Percentiles rank a stretch among this genome's conserved stretches.
These are phyloP conservation scores for Rhodotorula mucilaginosa DNA, from an alignment of 1,284 basidiomycete genomes.

Conservation along the genomic window DNA sequence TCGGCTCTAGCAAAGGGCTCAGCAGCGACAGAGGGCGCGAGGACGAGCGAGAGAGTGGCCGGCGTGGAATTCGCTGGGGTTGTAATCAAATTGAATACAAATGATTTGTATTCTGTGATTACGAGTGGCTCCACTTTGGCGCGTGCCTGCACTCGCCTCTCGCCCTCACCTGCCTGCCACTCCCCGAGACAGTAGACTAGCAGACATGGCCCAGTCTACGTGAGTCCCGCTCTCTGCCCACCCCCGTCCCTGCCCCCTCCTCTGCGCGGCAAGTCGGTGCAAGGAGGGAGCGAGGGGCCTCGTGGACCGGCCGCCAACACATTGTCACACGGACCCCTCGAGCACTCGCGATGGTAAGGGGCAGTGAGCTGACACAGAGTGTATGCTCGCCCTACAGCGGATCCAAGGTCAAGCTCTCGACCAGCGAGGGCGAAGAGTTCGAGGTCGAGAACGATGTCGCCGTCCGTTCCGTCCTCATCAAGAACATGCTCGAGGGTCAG, in stretches of 20 bases:
- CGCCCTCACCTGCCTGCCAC: background rate
- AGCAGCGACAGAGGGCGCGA: background rate
- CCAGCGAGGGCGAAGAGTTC: conserved; percentile 95
- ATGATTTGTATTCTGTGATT: background rate
- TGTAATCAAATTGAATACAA: background rate
- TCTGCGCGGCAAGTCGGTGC: too few relatives aligned
- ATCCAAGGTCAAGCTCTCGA: conserved; percentile 26
- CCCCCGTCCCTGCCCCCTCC: too few relatives aligned
- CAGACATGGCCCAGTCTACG: background rate
- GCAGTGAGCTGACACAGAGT: too few relatives aligned
- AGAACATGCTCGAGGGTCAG: conserved; percentile 98
- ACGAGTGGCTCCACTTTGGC: background rate
- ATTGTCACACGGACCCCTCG: too few relatives aligned
- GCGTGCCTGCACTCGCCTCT: background rate
- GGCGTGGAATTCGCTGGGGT: background rate
- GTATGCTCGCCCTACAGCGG: background rate
- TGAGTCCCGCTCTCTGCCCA: background rate
- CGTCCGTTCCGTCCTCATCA: conserved; percentile 89
- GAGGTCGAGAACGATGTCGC: conserved; percentile 87
- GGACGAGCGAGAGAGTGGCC: background rate
- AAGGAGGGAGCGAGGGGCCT: too few relatives aligned
- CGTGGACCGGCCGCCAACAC: too few relatives aligned
- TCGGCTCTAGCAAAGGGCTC: background rate
- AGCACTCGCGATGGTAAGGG: too few relatives aligned
- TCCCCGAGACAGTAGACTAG: background rate